phyloP scores from a whole-genome alignment of 2,329 filamentous ascomycete species.

The Neoarthrinium moseri region DNA sequence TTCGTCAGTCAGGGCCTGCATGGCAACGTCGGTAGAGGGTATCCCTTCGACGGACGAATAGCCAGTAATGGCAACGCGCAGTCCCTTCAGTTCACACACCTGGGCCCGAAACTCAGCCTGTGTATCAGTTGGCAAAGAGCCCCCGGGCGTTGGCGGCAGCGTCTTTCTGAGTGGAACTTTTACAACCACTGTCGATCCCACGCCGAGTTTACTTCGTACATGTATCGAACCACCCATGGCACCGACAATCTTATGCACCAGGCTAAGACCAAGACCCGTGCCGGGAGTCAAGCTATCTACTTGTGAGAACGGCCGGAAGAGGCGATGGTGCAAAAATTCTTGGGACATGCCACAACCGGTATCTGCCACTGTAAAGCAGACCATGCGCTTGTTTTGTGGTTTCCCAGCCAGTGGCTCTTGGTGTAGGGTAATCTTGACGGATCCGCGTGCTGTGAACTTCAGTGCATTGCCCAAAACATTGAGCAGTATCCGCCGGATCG shows the following conservation, averaged over 20 bases:
- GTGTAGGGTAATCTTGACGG: conserved; percentile 22
- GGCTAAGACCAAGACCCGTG: conserved; percentile 63
- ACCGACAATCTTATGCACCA: conserved; percentile 56
- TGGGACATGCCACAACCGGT: conserved; percentile 65
- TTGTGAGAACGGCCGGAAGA: conserved; percentile 65
- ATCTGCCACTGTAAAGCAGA: conserved; percentile 38
- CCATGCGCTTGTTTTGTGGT: conserved; percentile 14
- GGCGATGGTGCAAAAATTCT: conserved; percentile 57
- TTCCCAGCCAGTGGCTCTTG: conserved; percentile 12
- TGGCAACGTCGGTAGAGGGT: background rate
- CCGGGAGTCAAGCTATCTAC: conserved; percentile 61
- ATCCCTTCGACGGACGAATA: background rate
- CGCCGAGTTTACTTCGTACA: conserved; percentile 15
- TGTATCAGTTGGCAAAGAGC: too few relatives aligned
- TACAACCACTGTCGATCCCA: conserved; percentile 32
- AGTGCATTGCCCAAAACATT: conserved; percentile 62
- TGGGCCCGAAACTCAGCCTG: background rate
- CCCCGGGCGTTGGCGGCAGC: too few relatives aligned
- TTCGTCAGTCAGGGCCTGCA: background rate
- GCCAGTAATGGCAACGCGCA: background rate
- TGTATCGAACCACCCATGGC: conserved; percentile 15
- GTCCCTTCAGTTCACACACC: background rate
- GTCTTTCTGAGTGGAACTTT: conserved; percentile 10
- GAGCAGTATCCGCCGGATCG: conserved; percentile 54
- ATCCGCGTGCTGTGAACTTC: conserved; percentile 51